These are phyloP conservation scores for Rubia peregrina DNA, from an alignment of 305 asterid species.

Conservation along the genomic window DNA sequence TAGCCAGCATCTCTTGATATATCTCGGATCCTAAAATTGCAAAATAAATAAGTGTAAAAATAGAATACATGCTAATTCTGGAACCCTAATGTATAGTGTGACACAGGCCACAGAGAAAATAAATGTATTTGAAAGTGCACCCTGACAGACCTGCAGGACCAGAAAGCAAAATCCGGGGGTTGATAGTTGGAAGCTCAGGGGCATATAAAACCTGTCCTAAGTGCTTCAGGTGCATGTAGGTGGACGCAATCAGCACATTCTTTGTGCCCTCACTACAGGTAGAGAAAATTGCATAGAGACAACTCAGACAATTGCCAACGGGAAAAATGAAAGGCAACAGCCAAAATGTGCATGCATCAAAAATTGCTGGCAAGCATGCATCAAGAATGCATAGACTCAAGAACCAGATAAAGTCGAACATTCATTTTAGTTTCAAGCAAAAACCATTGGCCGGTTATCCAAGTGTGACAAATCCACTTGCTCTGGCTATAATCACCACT, in stretches of 20 bases:
- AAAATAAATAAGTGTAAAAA: slow-evolving; percentile 16
- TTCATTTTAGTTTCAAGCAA: not conserved
- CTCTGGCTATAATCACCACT: not conserved
- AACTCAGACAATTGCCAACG: slow-evolving; percentile 7
- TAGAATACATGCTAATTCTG: slow-evolving; percentile 2
- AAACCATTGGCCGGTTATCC: not conserved
- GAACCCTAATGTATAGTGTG: not conserved
- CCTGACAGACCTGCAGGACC: slow-evolving; percentile 79
- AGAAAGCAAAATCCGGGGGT: slow-evolving; percentile 77
- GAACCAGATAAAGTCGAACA: not conserved
- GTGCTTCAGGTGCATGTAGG: slow-evolving; percentile 78
- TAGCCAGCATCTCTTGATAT: slow-evolving; percentile 87
- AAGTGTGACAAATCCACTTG: not conserved
- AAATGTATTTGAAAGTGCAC: not conserved
- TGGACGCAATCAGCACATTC: slow-evolving; percentile 71
- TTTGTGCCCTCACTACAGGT: slow-evolving; percentile 77
- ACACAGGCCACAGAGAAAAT: not conserved
- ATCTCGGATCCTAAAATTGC: slow-evolving; percentile 63
- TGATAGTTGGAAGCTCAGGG: slow-evolving; percentile 70
- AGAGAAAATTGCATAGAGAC: slow-evolving; percentile 18
- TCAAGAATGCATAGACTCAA: not conserved
- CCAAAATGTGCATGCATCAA: not conserved
- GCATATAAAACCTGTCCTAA: slow-evolving; percentile 58
- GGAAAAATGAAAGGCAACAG: not conserved
- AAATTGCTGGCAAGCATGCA: too few species aligned